A percentile compares a stretch with the other conserved stretches of the same genome.
phyloP scores from a whole-genome alignment of 441 rosid species.

The Populus hybrid region DNA sequence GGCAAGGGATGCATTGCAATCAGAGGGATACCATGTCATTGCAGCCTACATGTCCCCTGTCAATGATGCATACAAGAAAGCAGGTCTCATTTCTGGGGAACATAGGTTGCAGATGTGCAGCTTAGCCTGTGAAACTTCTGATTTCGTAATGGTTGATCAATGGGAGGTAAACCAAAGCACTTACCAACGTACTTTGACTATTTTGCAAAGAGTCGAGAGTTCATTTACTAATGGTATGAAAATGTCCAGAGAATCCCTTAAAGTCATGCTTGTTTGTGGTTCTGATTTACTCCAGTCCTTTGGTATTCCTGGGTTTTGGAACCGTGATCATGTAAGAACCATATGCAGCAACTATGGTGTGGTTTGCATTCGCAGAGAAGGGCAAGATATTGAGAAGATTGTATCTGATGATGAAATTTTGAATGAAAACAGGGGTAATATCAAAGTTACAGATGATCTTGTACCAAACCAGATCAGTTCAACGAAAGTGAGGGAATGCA shows the following conservation, averaged over 20 bases:
- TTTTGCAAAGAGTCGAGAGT: conserved; percentile 63
- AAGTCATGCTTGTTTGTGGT: conserved; percentile 87
- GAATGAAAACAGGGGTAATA: conserved; percentile 50
- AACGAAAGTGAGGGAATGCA: conserved; percentile 75
- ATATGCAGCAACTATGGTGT: conserved; percentile 77
- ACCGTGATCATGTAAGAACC: conserved; percentile 66
- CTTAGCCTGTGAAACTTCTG: conserved; percentile 72
- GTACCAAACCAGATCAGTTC: conserved; percentile 84
- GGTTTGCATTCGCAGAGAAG: conserved; percentile 84
- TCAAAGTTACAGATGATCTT: conserved; percentile 52
- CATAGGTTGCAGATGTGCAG: conserved; percentile 71
- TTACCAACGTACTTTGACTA: conserved; percentile 60
- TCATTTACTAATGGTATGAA: conserved; percentile 29
- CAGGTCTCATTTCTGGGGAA: conserved; percentile 67
- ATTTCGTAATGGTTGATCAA: conserved; percentile 88
- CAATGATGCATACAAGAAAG: conserved; percentile 77
- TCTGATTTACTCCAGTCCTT: conserved; percentile 88
- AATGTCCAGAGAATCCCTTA: conserved; percentile 54
- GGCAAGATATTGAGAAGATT: conserved; percentile 58
- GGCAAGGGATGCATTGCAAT: conserved; percentile 73
- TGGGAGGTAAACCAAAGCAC: conserved; percentile 93
- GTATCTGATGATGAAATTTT: conserved; percentile 49
- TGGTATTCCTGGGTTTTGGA: conserved; percentile 76
- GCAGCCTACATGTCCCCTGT: conserved; percentile 95
- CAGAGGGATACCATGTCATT: conserved; percentile 64